Evolutionary conservation across 495 filamentous ascomycete genomes (phyloP), one percentile per base, ranked within the genome.

Genomic region (Aspergillus steynii): DNA sequence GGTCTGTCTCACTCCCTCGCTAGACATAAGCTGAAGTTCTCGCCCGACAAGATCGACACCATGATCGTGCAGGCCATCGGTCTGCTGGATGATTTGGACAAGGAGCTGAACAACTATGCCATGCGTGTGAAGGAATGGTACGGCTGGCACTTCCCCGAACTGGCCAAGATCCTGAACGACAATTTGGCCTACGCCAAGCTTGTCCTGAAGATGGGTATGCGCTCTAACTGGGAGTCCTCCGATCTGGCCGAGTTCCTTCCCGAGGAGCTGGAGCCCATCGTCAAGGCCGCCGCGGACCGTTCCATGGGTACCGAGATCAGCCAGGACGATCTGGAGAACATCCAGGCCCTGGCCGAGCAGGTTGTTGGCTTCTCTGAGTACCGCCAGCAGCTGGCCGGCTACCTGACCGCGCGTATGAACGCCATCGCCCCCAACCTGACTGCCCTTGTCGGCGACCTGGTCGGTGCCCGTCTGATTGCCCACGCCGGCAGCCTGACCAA

Each of bases 41-140:
- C 93, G 4, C 90, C 95, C 50, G 95, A 99, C 68, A 99, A 99
- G 81, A 96, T 99, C 59, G 95, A 99, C 68, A 93, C 93, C 55
- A 99, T 99, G 95, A 96, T 99, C 65, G 91, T 99, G 46, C 95
- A 98, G 77, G 92, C 95, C 58, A 96, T 99, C 67, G 87, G 88
- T 29, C 86, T 97, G 51, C 82, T 99, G 27, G 95, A 99, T 73
- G 95, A 98, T 65, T 79, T 98, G 47, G 95, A 99, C 81, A 99
- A 99, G 82, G 96, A 99, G 74, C 80, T 99, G 53, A 99, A 99
- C 78, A 94, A 88, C 64, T 97, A 96, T 69, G 96, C 95, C 65
- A 99, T 99, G 95, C 83, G 95, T 71, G 93, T 97, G 55, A 97
- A 97, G 86, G 95, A 99, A 77, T 99, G 95, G 95, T 99, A 99